phyloP scores from a whole-genome alignment of 2,329 filamentous ascomycete species.

The Dactylellina parvicollis region DNA sequence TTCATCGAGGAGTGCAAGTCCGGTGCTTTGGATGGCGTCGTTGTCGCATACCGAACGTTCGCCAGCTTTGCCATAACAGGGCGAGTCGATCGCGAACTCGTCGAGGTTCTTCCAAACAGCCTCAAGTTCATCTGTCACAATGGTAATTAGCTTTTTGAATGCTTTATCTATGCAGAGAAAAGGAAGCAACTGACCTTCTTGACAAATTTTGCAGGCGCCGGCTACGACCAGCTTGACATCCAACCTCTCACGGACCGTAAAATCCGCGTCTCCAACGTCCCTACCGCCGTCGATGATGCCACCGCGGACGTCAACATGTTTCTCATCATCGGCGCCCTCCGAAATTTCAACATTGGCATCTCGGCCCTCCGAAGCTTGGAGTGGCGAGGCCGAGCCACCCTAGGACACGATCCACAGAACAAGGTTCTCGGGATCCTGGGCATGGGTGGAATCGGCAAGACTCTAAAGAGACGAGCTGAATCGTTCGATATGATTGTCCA shows the following conservation, averaged over 20 bases:
- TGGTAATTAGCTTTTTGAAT: constrained; percentile 61
- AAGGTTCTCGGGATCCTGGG: constrained; percentile 83
- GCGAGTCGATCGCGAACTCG: constrained; percentile 74
- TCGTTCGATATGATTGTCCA: constrained; percentile 79
- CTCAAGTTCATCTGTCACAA: constrained; percentile 71
- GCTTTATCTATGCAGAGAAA: not conserved
- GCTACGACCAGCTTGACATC: constrained; percentile 85
- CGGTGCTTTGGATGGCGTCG: constrained; percentile 73
- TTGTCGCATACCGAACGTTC: constrained; percentile 77
- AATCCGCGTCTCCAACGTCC: constrained; percentile 80
- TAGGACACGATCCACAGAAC: constrained; percentile 80
- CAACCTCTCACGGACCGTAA: constrained; percentile 73
- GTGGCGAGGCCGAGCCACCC: constrained; percentile 72
- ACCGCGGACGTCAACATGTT: constrained; percentile 85
- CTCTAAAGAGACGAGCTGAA: constrained; percentile 77
- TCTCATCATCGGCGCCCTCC: constrained; percentile 79
- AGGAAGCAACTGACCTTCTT: not conserved
- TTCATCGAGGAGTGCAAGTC: constrained; percentile 75
- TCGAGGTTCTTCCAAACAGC: constrained; percentile 68
- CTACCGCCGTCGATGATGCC: constrained; percentile 81
- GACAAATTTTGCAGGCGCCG: constrained; percentile 70
- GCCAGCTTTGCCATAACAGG: constrained; percentile 73
- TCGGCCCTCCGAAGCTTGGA: constrained; percentile 71
- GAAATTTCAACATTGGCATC: constrained; percentile 77
- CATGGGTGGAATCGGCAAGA: constrained; percentile 85